Percentiles rank a stretch among this genome's conserved stretches.
phyloP scores from a whole-genome alignment of 495 filamentous ascomycete genomes.

The Annulohypoxylon moriforme region DNA sequence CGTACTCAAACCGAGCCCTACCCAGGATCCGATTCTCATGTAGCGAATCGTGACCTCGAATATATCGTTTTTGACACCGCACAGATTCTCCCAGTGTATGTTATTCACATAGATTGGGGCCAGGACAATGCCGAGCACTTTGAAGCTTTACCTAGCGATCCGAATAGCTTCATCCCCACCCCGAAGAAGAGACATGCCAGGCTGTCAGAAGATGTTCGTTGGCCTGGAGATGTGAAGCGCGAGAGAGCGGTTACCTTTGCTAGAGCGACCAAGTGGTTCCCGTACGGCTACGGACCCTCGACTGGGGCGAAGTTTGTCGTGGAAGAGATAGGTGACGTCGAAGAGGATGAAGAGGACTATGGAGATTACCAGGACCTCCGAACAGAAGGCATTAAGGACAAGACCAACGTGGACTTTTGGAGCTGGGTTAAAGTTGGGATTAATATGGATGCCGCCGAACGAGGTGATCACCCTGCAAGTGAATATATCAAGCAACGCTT shows the following conservation, averaged over 20 bases:
- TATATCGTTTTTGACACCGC: constrained; percentile 57
- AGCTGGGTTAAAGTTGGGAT: constrained; percentile 42
- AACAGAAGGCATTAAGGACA: constrained; percentile 44
- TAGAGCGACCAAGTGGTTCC: constrained; percentile 56
- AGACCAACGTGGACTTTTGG: constrained; percentile 34
- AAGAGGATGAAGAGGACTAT: constrained; percentile 53
- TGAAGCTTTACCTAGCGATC: constrained; percentile 15
- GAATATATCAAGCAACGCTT: constrained; percentile 27
- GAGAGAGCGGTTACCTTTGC: constrained; percentile 47
- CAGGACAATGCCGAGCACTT: constrained; percentile 41
- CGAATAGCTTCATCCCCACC: constrained; percentile 21
- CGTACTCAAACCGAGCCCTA: constrained; percentile 29
- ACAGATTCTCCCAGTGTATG: constrained; percentile 56
- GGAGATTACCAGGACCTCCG: constrained; percentile 55
- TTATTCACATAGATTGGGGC: constrained; percentile 54
- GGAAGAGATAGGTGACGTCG: constrained; percentile 54
- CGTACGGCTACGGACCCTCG: constrained; percentile 56
- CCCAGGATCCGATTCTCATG: constrained; percentile 49
- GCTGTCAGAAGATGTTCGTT: constrained; percentile 20
- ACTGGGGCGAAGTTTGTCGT: constrained; percentile 51
- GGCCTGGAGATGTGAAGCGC: constrained; percentile 46
- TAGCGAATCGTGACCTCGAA: constrained; percentile 48
- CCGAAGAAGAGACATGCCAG: constrained; percentile 22
- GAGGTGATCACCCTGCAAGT: neutral
- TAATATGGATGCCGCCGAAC: constrained; percentile 26